Conservation (phyloP, 116 monocot species). For the Iris pallida region DNA sequence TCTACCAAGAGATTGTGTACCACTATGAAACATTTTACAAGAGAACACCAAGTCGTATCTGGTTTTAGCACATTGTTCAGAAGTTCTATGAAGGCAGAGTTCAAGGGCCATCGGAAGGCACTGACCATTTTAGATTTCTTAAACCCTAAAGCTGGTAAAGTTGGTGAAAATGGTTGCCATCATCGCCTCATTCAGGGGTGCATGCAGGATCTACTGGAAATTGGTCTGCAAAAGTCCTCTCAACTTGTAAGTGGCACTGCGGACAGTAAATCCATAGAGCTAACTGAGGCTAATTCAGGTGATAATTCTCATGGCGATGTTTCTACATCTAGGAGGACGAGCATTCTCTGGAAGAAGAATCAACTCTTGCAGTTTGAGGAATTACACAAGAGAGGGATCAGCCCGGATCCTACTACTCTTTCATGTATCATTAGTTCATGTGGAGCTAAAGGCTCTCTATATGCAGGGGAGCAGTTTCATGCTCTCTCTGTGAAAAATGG, state of each 20-base stretch:
- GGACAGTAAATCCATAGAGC: not conserved
- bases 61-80: not conserved
- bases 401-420: conserved; percentile 10
- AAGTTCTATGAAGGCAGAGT: conserved; percentile 9
- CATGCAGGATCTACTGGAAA: conserved; percentile 35
- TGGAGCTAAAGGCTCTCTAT: conserved; percentile 13
- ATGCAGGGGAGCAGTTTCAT: conserved; percentile 33
- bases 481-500: conserved; percentile 26
- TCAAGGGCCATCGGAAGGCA: conserved; percentile 12
- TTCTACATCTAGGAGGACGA: not conserved
- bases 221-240: conserved; percentile 2
- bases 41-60: conserved; percentile 5
- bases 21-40: conserved; percentile 10
- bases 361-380: conserved; percentile 15
- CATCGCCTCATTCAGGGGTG: conserved; percentile 34
- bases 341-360: conserved; percentile 15
- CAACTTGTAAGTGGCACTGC: not conserved
- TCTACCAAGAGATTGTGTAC: not conserved
- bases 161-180: conserved; percentile 12
- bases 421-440: conserved; percentile 23
- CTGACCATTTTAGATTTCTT: conserved; percentile 29
- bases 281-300: not conserved
- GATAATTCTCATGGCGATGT: not conserved
- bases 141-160: not conserved
- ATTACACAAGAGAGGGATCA: conserved; percentile 23